Evolutionary conservation across 2,329 filamentous ascomycete genomes (phyloP), one percentile per base, ranked within the genome.

Genomic region (Ceratocystis lukuohia): DNA sequence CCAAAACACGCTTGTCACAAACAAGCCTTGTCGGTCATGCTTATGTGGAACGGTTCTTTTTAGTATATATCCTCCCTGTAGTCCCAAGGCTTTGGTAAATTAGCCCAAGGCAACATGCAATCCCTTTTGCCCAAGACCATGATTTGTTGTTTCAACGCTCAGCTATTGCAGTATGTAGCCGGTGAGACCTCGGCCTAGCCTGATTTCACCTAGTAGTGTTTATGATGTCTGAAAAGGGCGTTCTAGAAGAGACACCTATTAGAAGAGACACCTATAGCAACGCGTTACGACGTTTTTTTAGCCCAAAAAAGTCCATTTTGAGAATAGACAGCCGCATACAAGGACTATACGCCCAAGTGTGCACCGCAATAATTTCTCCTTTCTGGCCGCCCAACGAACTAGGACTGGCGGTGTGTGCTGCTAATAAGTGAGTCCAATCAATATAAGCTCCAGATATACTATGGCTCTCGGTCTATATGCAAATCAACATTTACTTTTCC

Each of bases 51-150:
- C 56, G n/a, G n/a, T 5, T 59, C 28, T 37, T n/a, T 5, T 37
- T 7, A 30, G 12, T 8, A n/a, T 20, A 15, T 25, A 3, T 59
- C 28, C 22, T 33, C 17, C 25, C 25, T 33, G 17, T 12, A 25
- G 56, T 59, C 33, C 56, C 56, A 59, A 20, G 30, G 56, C 56
- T 37, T 37, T 59, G 56, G 56, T 59, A 59, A 59, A 59, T 37
- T 59, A 30, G 33, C 15, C 25, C 17, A 30, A 37, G 56, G 30
- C n/a, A 30, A 59, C 28, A 37, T 59, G 56, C 56, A 37, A 20
- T 25, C 37, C 15, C 28, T 33, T 59, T 59, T 59, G 56, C 2
- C 28, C 28, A 59, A 53, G 56, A 8, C 56, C n/a, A 5, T 37
- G 56, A 59, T 37, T 37, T 59, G 56, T 2, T 15, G 56, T 17